Evolutionary conservation across 164 flowering plant genomes (phyloP).

Genomic region (Dillenia suffruticosa): DNA sequence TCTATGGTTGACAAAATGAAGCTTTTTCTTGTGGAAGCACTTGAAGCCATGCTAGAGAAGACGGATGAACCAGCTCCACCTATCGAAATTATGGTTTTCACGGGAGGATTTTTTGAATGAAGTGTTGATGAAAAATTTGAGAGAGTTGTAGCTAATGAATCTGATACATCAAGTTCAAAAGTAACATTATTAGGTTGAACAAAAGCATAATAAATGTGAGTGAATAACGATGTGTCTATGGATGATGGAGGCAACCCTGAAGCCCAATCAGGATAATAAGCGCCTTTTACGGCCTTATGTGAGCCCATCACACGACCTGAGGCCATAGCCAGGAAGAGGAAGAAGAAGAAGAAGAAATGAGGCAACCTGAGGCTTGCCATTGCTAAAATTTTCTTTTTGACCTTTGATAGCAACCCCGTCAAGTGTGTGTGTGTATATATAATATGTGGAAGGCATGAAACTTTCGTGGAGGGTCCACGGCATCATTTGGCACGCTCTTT

Average conservation of each 20-base stretch:
- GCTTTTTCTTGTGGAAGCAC: conserved; percentile 10
- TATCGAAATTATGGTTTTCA: conserved; percentile 40
- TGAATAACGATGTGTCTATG: conserved; percentile 38
- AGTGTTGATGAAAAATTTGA: conserved; percentile 37
- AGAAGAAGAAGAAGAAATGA: neutral
- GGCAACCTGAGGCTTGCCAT: neutral
- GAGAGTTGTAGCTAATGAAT: conserved; percentile 10
- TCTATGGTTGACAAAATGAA: conserved; percentile 40
- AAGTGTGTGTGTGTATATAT: too few species aligned
- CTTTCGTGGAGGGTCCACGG: too few species aligned
- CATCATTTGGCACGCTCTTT: too few species aligned
- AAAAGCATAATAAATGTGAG: conserved; percentile 49
- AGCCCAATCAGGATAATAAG: conserved; percentile 42
- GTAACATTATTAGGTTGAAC: conserved; percentile 32
- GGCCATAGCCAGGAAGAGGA: neutral
- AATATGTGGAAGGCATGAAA: too few species aligned
- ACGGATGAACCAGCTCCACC: conserved; percentile 30
- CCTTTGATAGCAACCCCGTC: too few species aligned
- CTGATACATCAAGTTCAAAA: conserved; percentile 20
- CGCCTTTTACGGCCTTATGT: conserved; percentile 21
- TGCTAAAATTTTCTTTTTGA: neutral
- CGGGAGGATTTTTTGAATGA: conserved; percentile 23
- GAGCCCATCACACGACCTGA: neutral
- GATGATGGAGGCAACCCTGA: conserved; percentile 28
- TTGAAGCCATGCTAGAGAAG: conserved; percentile 36